Evolutionary conservation across 345 rosid species (phyloP).

Genomic region (Linum tenue): DNA sequence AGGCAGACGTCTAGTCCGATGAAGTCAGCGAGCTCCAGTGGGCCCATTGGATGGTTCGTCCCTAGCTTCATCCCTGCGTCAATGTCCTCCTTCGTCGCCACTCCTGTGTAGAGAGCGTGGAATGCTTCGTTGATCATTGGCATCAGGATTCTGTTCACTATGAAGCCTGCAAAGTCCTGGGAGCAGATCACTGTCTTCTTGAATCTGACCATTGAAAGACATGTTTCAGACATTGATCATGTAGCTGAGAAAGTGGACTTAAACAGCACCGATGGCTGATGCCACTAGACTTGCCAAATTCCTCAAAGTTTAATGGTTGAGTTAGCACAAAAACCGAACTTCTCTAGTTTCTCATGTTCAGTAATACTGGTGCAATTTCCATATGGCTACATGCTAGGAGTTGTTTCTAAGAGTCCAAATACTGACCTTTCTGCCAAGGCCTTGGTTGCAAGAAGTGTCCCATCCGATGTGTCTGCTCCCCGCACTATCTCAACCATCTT

Average conservation of each 20-base stretch:
- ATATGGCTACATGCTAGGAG: too few species aligned
- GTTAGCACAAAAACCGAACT: too few species aligned
- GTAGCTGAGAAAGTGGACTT: too few species aligned
- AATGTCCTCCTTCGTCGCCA: constrained; percentile 87
- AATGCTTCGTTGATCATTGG: constrained; percentile 97
- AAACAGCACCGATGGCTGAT: too few species aligned
- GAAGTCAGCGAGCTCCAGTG: constrained; percentile 72
- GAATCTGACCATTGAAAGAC: constrained; percentile 36
- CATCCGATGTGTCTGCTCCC: constrained; percentile 77
- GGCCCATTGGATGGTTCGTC: constrained; percentile 89
- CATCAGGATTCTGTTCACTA: constrained; percentile 85
- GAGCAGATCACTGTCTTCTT: constrained; percentile 74
- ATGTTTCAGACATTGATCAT: too few species aligned
- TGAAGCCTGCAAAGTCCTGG: constrained; percentile 68
- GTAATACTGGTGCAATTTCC: too few species aligned
- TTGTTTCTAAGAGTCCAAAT: too few species aligned
- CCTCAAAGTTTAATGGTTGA: too few species aligned
- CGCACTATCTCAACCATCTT: constrained; percentile 79
- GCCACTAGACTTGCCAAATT: too few species aligned
- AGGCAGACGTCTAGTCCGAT: constrained; percentile 77
- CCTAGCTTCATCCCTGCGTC: constrained; percentile 87
- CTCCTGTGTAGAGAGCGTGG: constrained; percentile 70
- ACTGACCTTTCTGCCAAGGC: constrained; percentile 68
- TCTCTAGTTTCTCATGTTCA: too few species aligned
- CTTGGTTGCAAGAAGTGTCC: constrained; percentile 49